Evolutionary conservation across 1,284 basidiomycete species (phyloP).

Genomic region (Puccinia hordei): DNA sequence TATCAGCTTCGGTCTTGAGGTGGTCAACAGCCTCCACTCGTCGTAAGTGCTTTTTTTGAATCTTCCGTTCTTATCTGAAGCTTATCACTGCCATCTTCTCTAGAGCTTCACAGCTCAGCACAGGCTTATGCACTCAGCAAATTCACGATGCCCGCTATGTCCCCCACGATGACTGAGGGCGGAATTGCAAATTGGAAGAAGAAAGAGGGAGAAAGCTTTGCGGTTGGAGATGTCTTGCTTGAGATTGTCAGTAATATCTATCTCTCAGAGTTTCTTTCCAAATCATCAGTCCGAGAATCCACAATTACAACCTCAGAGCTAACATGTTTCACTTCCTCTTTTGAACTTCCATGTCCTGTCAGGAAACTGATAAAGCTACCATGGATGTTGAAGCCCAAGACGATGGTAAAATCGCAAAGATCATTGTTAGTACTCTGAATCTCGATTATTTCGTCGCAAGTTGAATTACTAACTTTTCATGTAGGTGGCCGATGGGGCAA

Average conservation of each 20-base stretch:
- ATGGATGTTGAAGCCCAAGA: conserved; percentile 99
- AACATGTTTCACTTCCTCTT: background rate
- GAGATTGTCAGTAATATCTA: conserved; percentile 81
- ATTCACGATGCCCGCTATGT: conserved; percentile 99
- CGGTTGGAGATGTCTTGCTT: conserved; percentile 86
- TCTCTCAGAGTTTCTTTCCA: background rate
- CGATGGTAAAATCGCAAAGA: conserved; percentile 92
- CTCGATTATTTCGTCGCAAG: too few relatives aligned
- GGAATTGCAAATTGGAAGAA: conserved; percentile 98
- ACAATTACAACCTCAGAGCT: background rate
- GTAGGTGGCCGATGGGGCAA: conserved; percentile 78
- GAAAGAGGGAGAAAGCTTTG: conserved; percentile 87
- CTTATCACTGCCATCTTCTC: conserved; percentile 12
- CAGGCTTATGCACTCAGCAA: conserved; percentile 76
- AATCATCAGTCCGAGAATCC: conserved; percentile 34
- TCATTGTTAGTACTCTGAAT: conserved; percentile 67
- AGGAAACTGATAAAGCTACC: conserved; percentile 99
- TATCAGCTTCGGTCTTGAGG: background rate
- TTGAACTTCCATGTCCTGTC: conserved; percentile 15
- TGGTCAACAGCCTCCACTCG: conserved; percentile 22
- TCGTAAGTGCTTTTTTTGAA: background rate
- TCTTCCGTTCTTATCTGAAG: background rate
- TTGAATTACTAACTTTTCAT: background rate
- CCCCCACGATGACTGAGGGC: conserved; percentile 98
- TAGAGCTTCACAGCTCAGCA: conserved; percentile 80